A percentile compares a stretch with the other conserved stretches of the same genome.
Conservation (phyloP, 176 grass and related monocot species). For the Eremochloa ophiuroides region DNA sequence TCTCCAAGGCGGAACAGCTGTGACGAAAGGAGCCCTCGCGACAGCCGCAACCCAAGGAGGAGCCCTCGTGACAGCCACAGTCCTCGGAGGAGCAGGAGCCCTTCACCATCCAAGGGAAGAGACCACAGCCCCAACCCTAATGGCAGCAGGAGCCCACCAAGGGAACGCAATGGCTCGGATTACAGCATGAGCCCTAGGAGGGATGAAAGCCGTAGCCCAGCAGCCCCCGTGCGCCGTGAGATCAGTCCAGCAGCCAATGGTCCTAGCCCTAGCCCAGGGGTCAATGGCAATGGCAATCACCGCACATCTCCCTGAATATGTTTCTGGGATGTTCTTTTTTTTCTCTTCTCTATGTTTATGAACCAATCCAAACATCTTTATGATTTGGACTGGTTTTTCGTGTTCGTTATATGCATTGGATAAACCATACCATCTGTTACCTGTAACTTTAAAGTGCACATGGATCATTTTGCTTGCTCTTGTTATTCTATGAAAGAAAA, state of each 20-base stretch:
- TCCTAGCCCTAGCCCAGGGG: conserved; percentile 59
- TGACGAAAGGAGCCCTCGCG: conserved; percentile 39
- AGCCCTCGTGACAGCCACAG: conserved; percentile 53
- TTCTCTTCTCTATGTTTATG: not conserved
- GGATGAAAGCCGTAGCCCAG: conserved; percentile 41
- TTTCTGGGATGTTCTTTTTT: not conserved
- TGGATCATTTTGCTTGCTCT: conserved; percentile 5
- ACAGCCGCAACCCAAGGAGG: conserved; percentile 58
- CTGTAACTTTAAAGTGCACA: conserved; percentile 20
- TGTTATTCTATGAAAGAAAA: not conserved
- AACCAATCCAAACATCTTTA: not conserved
- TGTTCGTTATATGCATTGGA: not conserved
- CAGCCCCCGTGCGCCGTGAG: not conserved
- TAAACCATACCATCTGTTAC: not conserved
- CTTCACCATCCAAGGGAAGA: conserved; percentile 44
- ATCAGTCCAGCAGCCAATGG: conserved; percentile 64
- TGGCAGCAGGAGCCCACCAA: conserved; percentile 55
- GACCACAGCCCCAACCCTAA: conserved; percentile 39
- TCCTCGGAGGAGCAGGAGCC: conserved; percentile 36
- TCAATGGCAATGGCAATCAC: conserved; percentile 34
- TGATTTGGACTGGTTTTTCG: not conserved
- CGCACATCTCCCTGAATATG: conserved; percentile 20
- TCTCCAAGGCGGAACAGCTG: conserved; percentile 57
- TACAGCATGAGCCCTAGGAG: conserved; percentile 38
- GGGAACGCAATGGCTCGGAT: conserved; percentile 35